These are phyloP conservation scores for Sporopachydermia lactativora DNA, from an alignment of 805 yeast genomes.

Conservation along the genomic window DNA sequence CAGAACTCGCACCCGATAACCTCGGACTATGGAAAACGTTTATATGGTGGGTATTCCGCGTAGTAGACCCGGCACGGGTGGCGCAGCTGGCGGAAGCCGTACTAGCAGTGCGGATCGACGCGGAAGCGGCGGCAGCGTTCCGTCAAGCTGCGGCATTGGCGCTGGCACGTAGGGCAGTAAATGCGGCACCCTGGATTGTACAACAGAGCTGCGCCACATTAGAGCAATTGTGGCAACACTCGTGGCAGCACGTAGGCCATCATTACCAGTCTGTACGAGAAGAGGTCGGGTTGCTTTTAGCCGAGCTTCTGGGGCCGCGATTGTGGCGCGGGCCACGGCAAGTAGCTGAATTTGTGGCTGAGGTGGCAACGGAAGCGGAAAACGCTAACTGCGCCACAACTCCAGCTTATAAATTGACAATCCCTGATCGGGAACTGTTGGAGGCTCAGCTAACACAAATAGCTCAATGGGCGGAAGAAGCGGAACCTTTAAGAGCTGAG, in stretches of 20 bases:
- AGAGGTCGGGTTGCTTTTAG: conserved; percentile 47
- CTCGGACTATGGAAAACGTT: conserved; percentile 61
- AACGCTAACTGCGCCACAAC: no score
- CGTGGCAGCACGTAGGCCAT: conserved; percentile 38
- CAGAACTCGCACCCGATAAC: conserved; percentile 62
- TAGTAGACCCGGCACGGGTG: conserved; percentile 53
- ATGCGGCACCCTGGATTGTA: conserved; percentile 40
- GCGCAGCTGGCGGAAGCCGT: conserved; percentile 35
- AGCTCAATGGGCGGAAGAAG: conserved; percentile 23
- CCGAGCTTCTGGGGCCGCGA: conserved; percentile 28
- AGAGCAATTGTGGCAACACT: conserved; percentile 27
- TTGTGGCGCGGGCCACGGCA: conserved; percentile 28
- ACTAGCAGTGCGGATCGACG: conserved; percentile 31
- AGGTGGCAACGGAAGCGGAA: conserved; percentile 9
- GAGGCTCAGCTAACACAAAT: conserved; percentile 30
- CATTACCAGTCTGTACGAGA: conserved; percentile 63
- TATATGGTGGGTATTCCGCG: conserved; percentile 59
- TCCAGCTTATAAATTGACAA: background rate
- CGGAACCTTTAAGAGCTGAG: background rate
- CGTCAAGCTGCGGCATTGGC: conserved; percentile 46
- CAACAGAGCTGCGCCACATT: no score
- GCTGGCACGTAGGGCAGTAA: conserved; percentile 36
- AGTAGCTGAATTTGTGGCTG: conserved; percentile 25
- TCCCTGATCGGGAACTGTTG: conserved; percentile 17
- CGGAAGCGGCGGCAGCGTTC: conserved; percentile 46